Percentiles rank a stretch among this genome's conserved stretches.
Evolutionary conservation across 495 filamentous ascomycete species (phyloP).

Genomic region (Aspergillus cavernicola): DNA sequence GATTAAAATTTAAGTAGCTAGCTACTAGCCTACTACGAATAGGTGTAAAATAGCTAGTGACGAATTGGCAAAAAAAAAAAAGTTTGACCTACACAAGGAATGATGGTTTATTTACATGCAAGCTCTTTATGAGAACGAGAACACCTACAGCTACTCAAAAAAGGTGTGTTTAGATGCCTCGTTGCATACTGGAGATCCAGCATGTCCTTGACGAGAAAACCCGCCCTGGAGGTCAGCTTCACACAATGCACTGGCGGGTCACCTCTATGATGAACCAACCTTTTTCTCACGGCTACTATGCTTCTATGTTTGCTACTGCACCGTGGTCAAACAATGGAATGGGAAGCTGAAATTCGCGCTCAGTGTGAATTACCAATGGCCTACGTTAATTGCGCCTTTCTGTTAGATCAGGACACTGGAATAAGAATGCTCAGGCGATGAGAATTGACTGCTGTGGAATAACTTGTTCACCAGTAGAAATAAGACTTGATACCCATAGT

Average conservation of each 20-base stretch:
- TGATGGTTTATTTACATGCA: constrained; percentile 26
- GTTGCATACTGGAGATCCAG: constrained; percentile 20
- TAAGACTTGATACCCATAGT: no score
- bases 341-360: constrained; percentile 16
- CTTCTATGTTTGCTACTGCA: constrained; percentile 46
- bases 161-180: constrained; percentile 21
- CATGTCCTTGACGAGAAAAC: constrained; percentile 28
- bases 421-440: no score
- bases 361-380: no score
- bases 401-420: no score
- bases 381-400: no score
- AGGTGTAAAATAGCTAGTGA: no score
- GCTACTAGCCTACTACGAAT: no score
- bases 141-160: constrained; percentile 20
- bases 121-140: constrained; percentile 11
- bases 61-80: no score
- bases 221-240: constrained; percentile 23
- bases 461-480: no score
- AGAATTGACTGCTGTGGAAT: no score
- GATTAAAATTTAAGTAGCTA: no score
- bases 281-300: constrained; percentile 45
- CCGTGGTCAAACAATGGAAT: background rate
- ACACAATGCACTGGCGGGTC: constrained; percentile 22
- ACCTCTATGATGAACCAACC: constrained; percentile 24
- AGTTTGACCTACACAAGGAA: no score